Conservation (phyloP, 2,329 filamentous ascomycete species). For the Ophiostoma fasciatum region DNA sequence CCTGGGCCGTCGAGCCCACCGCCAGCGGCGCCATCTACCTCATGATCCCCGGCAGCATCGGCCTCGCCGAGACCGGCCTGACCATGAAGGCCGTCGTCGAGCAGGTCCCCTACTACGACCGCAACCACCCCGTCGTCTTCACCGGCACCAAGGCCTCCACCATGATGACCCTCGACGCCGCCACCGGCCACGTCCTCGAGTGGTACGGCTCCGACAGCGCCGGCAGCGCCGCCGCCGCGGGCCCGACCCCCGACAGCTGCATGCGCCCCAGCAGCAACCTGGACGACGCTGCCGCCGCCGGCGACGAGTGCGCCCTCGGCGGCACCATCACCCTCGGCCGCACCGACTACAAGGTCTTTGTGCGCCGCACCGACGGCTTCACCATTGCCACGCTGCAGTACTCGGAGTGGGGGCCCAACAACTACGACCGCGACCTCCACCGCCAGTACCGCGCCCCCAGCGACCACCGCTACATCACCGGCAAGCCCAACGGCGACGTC, state of each 20-base stretch:
- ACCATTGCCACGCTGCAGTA: constrained; percentile 82
- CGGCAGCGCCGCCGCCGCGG: constrained; percentile 39
- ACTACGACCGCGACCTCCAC: constrained; percentile 73
- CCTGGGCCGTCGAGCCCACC: constrained; percentile 92
- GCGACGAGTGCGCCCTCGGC: constrained; percentile 62
- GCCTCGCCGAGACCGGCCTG: constrained; percentile 50
- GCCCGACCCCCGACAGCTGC: constrained; percentile 52
- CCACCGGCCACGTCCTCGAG: constrained; percentile 67
- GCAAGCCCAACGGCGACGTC: constrained; percentile 69
- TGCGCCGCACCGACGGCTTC: constrained; percentile 60
- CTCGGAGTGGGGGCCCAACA: constrained; percentile 90
- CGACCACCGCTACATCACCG: constrained; percentile 81
- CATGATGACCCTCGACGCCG: constrained; percentile 77
- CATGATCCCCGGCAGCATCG: constrained; percentile 53
- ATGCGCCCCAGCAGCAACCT: constrained; percentile 46
- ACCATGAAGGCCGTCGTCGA: constrained; percentile 84
- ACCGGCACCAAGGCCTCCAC: constrained; percentile 84
- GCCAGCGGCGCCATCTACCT: constrained; percentile 78
- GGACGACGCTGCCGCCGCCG: constrained; percentile 42
- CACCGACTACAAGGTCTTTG: constrained; percentile 79
- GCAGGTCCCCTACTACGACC: constrained; percentile 57
- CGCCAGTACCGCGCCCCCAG: constrained; percentile 67
- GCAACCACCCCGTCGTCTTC: constrained; percentile 68
- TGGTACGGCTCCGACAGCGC: constrained; percentile 62
- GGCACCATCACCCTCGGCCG: constrained; percentile 73